phyloP scores from a whole-genome alignment of 1,284 basidiomycete genomes.

The Trichosporon coremiiforme region DNA sequence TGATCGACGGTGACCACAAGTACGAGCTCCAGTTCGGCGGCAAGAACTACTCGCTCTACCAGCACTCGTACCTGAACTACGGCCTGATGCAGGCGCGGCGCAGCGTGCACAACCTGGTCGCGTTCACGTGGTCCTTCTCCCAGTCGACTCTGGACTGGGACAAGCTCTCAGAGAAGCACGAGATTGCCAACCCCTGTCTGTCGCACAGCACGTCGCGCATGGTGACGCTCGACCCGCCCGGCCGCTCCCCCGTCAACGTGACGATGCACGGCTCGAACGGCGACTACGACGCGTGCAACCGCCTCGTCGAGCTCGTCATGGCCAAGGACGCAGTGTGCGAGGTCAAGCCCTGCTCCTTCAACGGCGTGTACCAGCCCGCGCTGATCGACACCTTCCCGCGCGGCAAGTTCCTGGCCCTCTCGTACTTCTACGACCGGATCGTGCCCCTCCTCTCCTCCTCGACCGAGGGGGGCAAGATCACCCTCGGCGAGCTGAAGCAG shows the following conservation, averaged over 20 bases:
- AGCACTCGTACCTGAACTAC: conserved; percentile 95
- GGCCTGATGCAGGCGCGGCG: conserved; percentile 88
- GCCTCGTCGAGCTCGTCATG: conserved; percentile 86
- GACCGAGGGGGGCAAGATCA: conserved; percentile 55
- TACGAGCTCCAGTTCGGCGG: conserved; percentile 81
- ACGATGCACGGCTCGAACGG: conserved; percentile 81
- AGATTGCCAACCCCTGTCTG: conserved; percentile 78
- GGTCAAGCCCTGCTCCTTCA: conserved; percentile 90
- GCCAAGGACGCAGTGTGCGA: conserved; percentile 94
- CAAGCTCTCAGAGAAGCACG: conserved; percentile 48
- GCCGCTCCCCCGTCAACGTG: conserved; percentile 63
- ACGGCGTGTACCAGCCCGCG: conserved; percentile 96
- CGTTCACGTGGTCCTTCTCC: conserved; percentile 72
- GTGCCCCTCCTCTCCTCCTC: conserved; percentile 68
- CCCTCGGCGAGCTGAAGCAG: conserved; percentile 65
- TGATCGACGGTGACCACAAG: conserved; percentile 90
- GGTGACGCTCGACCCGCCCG: conserved; percentile 71
- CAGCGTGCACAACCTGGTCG: conserved; percentile 84
- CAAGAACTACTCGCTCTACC: conserved; percentile 73
- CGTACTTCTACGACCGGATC: conserved; percentile 97
- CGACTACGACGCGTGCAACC: conserved; percentile 80
- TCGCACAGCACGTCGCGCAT: conserved; percentile 66
- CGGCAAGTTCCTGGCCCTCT: conserved; percentile 79
- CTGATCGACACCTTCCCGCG: conserved; percentile 81
- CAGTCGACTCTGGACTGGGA: conserved; percentile 58